phyloP scores from a whole-genome alignment of 768 basidiomycete species.

The Leccinellum rugosiceps region DNA sequence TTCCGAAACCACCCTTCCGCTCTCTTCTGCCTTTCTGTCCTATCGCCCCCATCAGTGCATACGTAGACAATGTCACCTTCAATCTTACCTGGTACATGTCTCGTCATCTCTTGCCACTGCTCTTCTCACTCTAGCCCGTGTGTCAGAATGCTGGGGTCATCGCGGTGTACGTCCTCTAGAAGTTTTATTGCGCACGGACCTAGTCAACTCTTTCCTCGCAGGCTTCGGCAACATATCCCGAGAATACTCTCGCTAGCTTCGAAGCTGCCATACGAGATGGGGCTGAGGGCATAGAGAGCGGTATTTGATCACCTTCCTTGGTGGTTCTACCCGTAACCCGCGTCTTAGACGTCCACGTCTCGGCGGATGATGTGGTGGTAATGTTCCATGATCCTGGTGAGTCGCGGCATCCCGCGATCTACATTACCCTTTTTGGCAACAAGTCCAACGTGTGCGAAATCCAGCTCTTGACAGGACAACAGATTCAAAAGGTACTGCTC shows the following conservation, averaged over 20 bases:
- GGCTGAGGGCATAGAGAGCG: slow-evolving; percentile 95
- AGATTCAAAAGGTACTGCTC: slow-evolving; percentile 55
- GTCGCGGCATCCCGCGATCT: slow-evolving; percentile 21
- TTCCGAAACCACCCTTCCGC: neutral
- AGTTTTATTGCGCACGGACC: slow-evolving; percentile 18
- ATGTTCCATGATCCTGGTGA: slow-evolving; percentile 95
- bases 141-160: slow-evolving; percentile 76
- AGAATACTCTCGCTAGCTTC: slow-evolving; percentile 95
- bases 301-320: slow-evolving; percentile 54
- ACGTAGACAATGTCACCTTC: slow-evolving; percentile 20
- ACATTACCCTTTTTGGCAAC: slow-evolving; percentile 23
- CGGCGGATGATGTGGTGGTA: slow-evolving; percentile 79
- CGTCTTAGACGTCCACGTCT: slow-evolving; percentile 90
- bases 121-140: neutral
- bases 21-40: neutral
- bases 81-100: slow-evolving; percentile 27
- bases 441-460: slow-evolving; percentile 21
- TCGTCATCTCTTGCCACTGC: neutral
- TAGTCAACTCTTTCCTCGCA: slow-evolving; percentile 31
- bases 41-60: slow-evolving; percentile 1
- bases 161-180: slow-evolving; percentile 52
- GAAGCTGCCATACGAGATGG: slow-evolving; percentile 93
- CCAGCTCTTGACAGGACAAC: slow-evolving; percentile 77
- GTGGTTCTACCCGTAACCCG: slow-evolving; percentile 47
- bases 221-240: slow-evolving; percentile 85